These are phyloP conservation scores for Mycena galopus DNA, from an alignment of 768 basidiomycete genomes.

Conservation along the genomic window DNA sequence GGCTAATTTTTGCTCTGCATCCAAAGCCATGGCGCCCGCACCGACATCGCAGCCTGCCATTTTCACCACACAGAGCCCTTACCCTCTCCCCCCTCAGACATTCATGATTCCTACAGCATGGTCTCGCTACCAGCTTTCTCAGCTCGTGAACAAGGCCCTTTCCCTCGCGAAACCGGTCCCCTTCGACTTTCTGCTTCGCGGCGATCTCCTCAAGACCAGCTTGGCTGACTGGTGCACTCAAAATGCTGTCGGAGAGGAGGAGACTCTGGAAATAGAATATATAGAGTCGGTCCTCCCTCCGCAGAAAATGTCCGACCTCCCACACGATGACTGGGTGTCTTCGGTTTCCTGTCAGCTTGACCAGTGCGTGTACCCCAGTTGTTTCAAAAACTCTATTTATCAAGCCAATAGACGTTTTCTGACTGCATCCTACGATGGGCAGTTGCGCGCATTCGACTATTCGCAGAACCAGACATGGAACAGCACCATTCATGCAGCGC, in stretches of 20 bases:
- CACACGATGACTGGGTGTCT: conserved; percentile 96
- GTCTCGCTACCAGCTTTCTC: conserved; percentile 96
- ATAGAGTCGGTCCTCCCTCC: conserved; percentile 92
- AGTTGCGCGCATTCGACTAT: conserved; percentile 80
- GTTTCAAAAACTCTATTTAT: conserved; percentile 13
- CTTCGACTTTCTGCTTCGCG: conserved; percentile 92
- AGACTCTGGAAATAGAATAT: conserved; percentile 93
- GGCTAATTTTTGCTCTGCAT: neutral
- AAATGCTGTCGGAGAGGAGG: conserved; percentile 85
- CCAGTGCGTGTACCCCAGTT: conserved; percentile 55
- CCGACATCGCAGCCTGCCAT: conserved; percentile 67
- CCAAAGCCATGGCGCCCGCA: conserved; percentile 30
- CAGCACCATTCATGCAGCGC: conserved; percentile 68
- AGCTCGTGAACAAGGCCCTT: conserved; percentile 95
- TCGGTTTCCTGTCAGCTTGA: conserved; percentile 73
- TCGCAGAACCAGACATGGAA: conserved; percentile 69
- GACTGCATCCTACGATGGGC: conserved; percentile 86
- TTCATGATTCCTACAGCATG: conserved; percentile 93
- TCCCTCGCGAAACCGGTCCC: conserved; percentile 80
- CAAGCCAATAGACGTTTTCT: conserved; percentile 69
- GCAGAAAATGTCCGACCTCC: conserved; percentile 80
- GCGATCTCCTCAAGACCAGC: conserved; percentile 80
- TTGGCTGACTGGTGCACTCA: conserved; percentile 83
- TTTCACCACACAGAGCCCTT: conserved; percentile 79
- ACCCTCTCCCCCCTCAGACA: conserved; percentile 86